Evolutionary conservation across 2,329 filamentous ascomycete genomes (phyloP).

Genomic region (Coleophoma eucalyptorum): DNA sequence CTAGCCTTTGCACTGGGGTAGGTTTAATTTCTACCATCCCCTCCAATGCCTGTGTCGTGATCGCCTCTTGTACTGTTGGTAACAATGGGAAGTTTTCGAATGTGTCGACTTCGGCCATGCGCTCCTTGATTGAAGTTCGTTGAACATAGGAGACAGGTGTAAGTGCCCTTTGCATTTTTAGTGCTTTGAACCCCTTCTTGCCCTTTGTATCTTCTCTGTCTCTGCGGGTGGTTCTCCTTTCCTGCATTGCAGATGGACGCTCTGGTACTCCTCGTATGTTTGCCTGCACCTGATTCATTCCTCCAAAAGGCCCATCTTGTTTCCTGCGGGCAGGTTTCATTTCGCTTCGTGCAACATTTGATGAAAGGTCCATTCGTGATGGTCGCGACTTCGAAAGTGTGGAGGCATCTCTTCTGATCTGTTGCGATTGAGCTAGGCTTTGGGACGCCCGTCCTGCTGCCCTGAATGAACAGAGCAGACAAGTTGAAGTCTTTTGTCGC

Average conservation of each 20-base stretch:
- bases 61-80: slow-evolving; percentile 65
- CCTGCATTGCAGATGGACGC: slow-evolving; percentile 21
- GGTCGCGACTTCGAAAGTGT: slow-evolving; percentile 35
- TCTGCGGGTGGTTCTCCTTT: slow-evolving; percentile 8
- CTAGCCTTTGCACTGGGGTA: slow-evolving; percentile 85
- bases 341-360: slow-evolving; percentile 18
- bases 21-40: slow-evolving; percentile 73
- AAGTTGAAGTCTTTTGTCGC: slow-evolving; percentile 18
- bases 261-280: slow-evolving; percentile 37
- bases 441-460: slow-evolving; percentile 7
- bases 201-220: slow-evolving; percentile 31
- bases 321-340: slow-evolving; percentile 33
- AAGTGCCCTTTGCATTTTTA: slow-evolving; percentile 90
- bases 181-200: slow-evolving; percentile 57
- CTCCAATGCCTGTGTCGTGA: slow-evolving; percentile 69
- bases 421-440: slow-evolving; percentile 7
- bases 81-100: slow-evolving; percentile 81
- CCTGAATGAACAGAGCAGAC: slow-evolving; percentile 23
- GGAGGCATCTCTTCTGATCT: slow-evolving; percentile 12
- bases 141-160: slow-evolving; percentile 73
- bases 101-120: slow-evolving; percentile 64
- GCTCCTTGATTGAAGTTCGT: slow-evolving; percentile 45
- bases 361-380: slow-evolving; percentile 47
- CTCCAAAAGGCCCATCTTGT: slow-evolving; percentile 50
- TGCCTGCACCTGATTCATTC: slow-evolving; percentile 52